Conservation (phyloP, 208 protist genomes). For the Acanthamoeba quina region DNA sequence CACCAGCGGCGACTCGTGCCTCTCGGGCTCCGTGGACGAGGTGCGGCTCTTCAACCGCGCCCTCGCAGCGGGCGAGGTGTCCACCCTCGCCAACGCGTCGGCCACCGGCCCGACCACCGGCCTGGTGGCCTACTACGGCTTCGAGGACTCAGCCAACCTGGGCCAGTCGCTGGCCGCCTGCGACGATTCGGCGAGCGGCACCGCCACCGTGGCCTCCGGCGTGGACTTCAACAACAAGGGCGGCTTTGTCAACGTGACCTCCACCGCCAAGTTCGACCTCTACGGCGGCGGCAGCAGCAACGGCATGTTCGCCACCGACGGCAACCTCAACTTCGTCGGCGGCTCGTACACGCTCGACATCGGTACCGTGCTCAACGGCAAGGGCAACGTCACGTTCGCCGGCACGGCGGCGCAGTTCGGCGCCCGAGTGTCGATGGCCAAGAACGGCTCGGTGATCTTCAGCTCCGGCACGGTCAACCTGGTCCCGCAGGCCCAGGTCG, state of each 20-base stretch:
- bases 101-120: slow-evolving; percentile 20
- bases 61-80: slow-evolving; percentile 6
- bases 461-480: slow-evolving; percentile 53
- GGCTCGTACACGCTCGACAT: slow-evolving; percentile 50
- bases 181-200: not conserved
- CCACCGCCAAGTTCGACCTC: not conserved
- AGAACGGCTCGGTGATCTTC: slow-evolving; percentile 63
- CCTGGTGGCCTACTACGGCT: slow-evolving; percentile 72
- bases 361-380: slow-evolving; percentile 26
- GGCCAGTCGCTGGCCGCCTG: slow-evolving; percentile 55
- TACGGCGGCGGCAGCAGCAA: not conserved
- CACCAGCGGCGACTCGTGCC: slow-evolving; percentile 30
- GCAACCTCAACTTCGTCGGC: slow-evolving; percentile 28
- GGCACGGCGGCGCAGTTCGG: slow-evolving; percentile 50
- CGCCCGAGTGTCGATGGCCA: slow-evolving; percentile 25
- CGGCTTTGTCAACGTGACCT: slow-evolving; percentile 46
- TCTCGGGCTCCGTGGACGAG: slow-evolving; percentile 42
- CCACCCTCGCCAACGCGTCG: not conserved
- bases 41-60: slow-evolving; percentile 60
- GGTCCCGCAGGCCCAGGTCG: slow-evolving; percentile 32
- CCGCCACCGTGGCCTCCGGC: not conserved
- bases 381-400: slow-evolving; percentile 30
- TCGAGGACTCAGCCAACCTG: slow-evolving; percentile 49
- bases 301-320: slow-evolving; percentile 21
- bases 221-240: slow-evolving; percentile 56